A percentile compares a stretch with the other conserved stretches of the same genome.
phyloP scores from a whole-genome alignment of 345 rosid species.

The Dimocarpus longan region DNA sequence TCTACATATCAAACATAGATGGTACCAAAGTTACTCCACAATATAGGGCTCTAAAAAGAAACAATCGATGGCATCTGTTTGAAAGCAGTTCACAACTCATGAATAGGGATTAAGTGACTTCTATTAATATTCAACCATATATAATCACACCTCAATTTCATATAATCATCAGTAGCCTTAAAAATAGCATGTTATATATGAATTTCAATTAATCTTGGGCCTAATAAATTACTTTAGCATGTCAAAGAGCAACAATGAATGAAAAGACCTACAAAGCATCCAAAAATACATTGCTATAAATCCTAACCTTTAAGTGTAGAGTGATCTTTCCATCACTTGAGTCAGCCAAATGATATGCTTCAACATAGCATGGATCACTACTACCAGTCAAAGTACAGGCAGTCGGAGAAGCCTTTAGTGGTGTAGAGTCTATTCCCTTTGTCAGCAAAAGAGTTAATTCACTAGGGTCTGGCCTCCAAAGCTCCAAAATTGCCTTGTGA shows the following conservation, averaged over 20 bases:
- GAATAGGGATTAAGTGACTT: not conserved
- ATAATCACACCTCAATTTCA: not conserved
- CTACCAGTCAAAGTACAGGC: constrained; percentile 86
- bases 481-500: constrained; percentile 97
- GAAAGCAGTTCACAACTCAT: not conserved
- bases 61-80: not conserved
- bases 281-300: constrained; percentile 1
- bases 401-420: constrained; percentile 76
- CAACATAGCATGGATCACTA: constrained; percentile 97
- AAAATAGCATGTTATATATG: not conserved
- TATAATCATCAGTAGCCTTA: not conserved
- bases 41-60: not conserved
- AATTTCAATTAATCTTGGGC: too few relatives aligned
- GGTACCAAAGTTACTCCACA: not conserved
- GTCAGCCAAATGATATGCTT: constrained; percentile 96
- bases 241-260: not conserved
- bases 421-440: constrained; percentile 72
- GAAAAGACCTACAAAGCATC: not conserved
- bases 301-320: constrained; percentile 79
- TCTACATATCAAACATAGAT: not conserved
- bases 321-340: constrained; percentile 93
- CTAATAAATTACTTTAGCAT: not conserved
- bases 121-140: not conserved
- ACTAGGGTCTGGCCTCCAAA: constrained; percentile 96
- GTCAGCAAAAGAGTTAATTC: constrained; percentile 80